A percentile compares a stretch with the other conserved stretches of the same genome.
Evolutionary conservation across 148 eudicot species (phyloP).

Genomic region (Limonium bicolor): DNA sequence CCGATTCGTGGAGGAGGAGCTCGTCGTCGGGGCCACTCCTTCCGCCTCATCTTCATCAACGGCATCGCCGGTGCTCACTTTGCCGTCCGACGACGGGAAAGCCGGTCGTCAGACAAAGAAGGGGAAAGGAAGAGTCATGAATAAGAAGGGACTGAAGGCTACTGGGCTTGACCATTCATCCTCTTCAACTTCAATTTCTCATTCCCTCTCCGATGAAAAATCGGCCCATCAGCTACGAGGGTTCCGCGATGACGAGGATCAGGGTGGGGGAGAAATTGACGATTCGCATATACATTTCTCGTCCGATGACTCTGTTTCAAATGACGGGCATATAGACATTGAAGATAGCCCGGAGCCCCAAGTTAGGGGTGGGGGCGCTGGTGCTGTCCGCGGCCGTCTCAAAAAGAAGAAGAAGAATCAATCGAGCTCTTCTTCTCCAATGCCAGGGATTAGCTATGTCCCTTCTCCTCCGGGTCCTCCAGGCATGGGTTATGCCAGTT

Average conservation of each 20-base stretch:
- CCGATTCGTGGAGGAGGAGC: slow-evolving; percentile 75
- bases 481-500: background rate
- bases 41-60: slow-evolving; percentile 21
- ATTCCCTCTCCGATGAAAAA: background rate
- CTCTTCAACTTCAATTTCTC: slow-evolving; percentile 20
- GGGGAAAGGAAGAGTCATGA: too few relatives aligned
- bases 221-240: background rate
- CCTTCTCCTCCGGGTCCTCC: slow-evolving; percentile 1
- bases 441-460: slow-evolving; percentile 26
- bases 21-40: slow-evolving; percentile 17
- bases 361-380: slow-evolving; percentile 3
- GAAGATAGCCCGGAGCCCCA: slow-evolving; percentile 14
- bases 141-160: background rate
- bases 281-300: slow-evolving; percentile 18
- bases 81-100: slow-evolving; percentile 42
- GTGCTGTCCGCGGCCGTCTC: background rate
- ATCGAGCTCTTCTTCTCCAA: slow-evolving; percentile 8
- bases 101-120: slow-evolving; percentile 6
- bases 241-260: slow-evolving; percentile 1
- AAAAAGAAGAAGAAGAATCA: slow-evolving; percentile 1
- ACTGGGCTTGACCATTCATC: slow-evolving; percentile 8
- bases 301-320: slow-evolving; percentile 13
- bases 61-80: slow-evolving; percentile 58
- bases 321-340: slow-evolving; percentile 21
- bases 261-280: slow-evolving; percentile 16